Evolutionary conservation across 2,329 filamentous ascomycete genomes (phyloP).

Genomic region (Penicillium rolfsii): DNA sequence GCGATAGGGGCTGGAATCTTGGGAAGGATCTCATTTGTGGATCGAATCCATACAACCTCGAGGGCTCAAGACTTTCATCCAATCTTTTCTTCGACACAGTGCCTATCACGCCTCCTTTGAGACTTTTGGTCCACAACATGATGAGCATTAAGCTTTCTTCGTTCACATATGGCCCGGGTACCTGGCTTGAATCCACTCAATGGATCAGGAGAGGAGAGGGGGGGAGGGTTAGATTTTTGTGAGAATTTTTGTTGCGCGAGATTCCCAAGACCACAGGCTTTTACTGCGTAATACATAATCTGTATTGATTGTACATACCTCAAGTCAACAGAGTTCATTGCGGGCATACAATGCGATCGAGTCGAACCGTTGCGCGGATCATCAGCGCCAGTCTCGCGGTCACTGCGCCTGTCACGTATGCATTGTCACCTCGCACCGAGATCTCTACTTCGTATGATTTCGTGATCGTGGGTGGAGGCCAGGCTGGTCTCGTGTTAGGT

Average conservation of each 20-base stretch:
- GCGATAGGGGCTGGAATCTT: not conserved
- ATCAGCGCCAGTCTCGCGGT: constrained; percentile 19
- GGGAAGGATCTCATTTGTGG: constrained; percentile 9
- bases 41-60: not conserved
- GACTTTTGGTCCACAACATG: not conserved
- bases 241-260: not conserved
- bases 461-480: constrained; percentile 59
- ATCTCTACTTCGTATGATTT: constrained; percentile 37
- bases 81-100: not conserved
- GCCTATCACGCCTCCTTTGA: not conserved
- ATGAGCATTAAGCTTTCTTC: constrained; percentile 11
- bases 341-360: constrained; percentile 6
- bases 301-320: not conserved
- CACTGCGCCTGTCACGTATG: constrained; percentile 24
- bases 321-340: not conserved
- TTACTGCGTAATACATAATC: not conserved
- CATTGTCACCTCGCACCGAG: constrained; percentile 32
- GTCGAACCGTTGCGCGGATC: not conserved
- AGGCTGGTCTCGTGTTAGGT: constrained; percentile 56
- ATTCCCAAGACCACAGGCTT: not conserved
- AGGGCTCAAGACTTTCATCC: constrained; percentile 4
- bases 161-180: constrained; percentile 3
- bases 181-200: not conserved
- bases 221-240: not conserved
- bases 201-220: not conserved